Conservation (phyloP, 305 asterid species). For the Salvia sclarea region DNA sequence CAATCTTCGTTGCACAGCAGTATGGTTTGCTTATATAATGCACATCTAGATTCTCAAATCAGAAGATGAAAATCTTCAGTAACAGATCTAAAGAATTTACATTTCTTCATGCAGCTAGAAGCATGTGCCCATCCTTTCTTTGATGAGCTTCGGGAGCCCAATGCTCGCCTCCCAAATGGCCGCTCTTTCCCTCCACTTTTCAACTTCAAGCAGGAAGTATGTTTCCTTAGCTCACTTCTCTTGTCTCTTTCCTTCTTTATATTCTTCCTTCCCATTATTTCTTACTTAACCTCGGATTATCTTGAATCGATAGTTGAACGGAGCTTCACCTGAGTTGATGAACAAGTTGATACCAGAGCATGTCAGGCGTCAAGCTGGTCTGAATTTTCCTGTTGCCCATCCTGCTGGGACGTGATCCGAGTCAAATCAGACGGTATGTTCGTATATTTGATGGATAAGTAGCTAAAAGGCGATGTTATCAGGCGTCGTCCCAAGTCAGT, state of each 20-base stretch:
- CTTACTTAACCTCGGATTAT: slow-evolving; percentile 18
- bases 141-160: slow-evolving; percentile 92
- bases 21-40: slow-evolving; percentile 40
- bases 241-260: slow-evolving; percentile 21
- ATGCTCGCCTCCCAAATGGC: slow-evolving; percentile 84
- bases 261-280: background rate
- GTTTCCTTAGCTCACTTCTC: slow-evolving; percentile 26
- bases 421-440: background rate
- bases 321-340: slow-evolving; percentile 52
- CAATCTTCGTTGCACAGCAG: slow-evolving; percentile 93
- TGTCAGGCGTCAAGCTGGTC: slow-evolving; percentile 47
- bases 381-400: slow-evolving; percentile 35
- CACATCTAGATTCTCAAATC: background rate
- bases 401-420: slow-evolving; percentile 40
- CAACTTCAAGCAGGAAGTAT: slow-evolving; percentile 89
- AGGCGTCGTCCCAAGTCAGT: slow-evolving; percentile 23
- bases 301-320: slow-evolving; percentile 39
- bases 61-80: slow-evolving; percentile 10
- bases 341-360: slow-evolving; percentile 56
- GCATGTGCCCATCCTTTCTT: slow-evolving; percentile 98
- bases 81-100: background rate
- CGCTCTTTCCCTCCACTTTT: slow-evolving; percentile 89
- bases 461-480: slow-evolving; percentile 21
- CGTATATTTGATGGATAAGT: slow-evolving; percentile 21
- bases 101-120: slow-evolving; percentile 66